phyloP scores from a whole-genome alignment of 2,329 filamentous ascomycete species.

The Dendryphion nanum region DNA sequence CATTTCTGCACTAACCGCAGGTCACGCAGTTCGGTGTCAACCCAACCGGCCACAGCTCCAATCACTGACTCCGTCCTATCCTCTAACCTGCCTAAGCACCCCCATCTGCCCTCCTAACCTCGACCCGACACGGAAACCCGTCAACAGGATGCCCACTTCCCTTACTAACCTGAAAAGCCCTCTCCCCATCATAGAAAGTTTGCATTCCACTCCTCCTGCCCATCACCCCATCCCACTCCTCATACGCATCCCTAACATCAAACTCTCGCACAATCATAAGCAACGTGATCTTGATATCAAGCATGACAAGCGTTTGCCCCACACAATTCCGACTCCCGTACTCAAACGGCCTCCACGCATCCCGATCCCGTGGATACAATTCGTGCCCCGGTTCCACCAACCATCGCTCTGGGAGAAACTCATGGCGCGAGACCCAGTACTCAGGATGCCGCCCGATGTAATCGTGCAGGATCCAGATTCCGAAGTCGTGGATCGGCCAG shows the following conservation, averaged over 20 bases:
- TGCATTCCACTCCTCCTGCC: constrained; percentile 1
- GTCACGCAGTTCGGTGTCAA: too few relatives aligned
- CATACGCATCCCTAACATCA: constrained; percentile 36
- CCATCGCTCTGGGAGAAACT: constrained; percentile 19
- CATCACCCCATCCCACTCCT: constrained; percentile 11
- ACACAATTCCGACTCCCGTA: constrained; percentile 36
- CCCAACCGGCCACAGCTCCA: too few relatives aligned
- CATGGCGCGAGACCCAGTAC: too few relatives aligned
- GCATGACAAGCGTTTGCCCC: constrained; percentile 36
- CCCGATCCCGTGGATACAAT: constrained; percentile 27
- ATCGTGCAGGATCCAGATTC: constrained; percentile 13
- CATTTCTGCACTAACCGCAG: too few relatives aligned
- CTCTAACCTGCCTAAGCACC: too few relatives aligned
- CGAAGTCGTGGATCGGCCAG: constrained; percentile 16
- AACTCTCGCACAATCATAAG: constrained; percentile 45
- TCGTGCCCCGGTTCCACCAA: constrained; percentile 39
- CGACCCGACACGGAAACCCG: constrained; percentile 10
- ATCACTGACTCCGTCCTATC: too few relatives aligned
- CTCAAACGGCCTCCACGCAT: constrained; percentile 38
- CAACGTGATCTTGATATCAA: constrained; percentile 32
- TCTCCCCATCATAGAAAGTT: too few relatives aligned
- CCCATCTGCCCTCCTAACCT: too few relatives aligned
- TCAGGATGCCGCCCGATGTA: constrained; percentile 15
- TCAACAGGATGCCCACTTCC: constrained; percentile 5
- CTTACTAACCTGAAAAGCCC: constrained; percentile 7